These are phyloP conservation scores for Cutaneotrichosporon cyanovorans DNA, from an alignment of 1,284 basidiomycete species.

Conservation along the genomic window DNA sequence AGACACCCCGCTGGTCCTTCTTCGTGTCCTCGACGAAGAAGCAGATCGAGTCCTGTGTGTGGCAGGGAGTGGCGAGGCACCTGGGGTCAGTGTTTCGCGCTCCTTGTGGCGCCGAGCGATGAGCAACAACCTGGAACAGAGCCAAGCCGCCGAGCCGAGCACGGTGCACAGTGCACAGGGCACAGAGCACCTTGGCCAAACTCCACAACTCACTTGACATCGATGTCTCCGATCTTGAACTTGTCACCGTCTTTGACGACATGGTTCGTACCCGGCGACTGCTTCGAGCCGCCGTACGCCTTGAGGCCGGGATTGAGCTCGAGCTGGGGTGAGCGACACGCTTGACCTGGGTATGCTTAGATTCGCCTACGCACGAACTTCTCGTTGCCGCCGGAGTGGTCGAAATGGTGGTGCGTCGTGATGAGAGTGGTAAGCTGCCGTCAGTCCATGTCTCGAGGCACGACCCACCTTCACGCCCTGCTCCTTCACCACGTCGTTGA, in stretches of 20 bases:
- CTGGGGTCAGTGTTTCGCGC: constrained; percentile 42
- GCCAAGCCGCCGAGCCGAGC: too few species aligned
- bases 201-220: constrained; percentile 55
- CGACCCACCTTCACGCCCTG: constrained; percentile 55
- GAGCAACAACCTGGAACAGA: background rate
- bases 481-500: constrained; percentile 59
- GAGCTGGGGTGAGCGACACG: constrained; percentile 18
- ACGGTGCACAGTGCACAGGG: too few species aligned
- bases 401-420: constrained; percentile 82
- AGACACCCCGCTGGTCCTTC: constrained; percentile 62
- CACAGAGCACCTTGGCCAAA: too few species aligned
- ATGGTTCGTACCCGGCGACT: constrained; percentile 61
- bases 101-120: too few species aligned
- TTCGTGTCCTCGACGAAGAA: constrained; percentile 66
- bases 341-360: too few species aligned
- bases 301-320: constrained; percentile 54
- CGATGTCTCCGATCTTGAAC: constrained; percentile 65
- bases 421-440: constrained; percentile 59
- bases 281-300: constrained; percentile 76
- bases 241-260: constrained; percentile 70
- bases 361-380: constrained; percentile 47
- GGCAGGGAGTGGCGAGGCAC: constrained; percentile 85
- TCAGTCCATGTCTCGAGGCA: background rate
- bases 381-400: constrained; percentile 81
- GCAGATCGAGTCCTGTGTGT: constrained; percentile 94